Percentiles rank a stretch among this genome's conserved stretches.
Evolutionary conservation across 192 early-diverging fungal genomes (phyloP).

Genomic region (Entomortierella lignicola): DNA sequence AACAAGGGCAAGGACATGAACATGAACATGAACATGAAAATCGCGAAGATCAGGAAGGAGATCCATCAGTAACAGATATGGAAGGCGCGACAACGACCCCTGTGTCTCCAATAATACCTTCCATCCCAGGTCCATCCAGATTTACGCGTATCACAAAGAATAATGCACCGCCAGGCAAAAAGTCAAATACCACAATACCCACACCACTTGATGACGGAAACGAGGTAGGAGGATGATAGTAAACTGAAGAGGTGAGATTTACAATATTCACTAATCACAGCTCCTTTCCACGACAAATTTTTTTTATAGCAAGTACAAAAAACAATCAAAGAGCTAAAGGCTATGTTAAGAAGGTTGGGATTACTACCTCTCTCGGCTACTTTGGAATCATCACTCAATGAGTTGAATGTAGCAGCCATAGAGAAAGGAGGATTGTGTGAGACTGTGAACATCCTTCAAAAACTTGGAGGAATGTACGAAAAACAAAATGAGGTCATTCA

Average conservation of each 20-base stretch:
- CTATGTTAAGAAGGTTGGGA: slow-evolving; percentile 12
- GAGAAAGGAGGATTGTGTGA: slow-evolving; percentile 42
- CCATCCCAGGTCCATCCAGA: slow-evolving; percentile 23
- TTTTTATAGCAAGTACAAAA: slow-evolving; percentile 12
- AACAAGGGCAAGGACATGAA: background rate
- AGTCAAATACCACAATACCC: slow-evolving; percentile 20
- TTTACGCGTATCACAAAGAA: slow-evolving; percentile 41
- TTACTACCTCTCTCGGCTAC: slow-evolving; percentile 21
- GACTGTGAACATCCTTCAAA: slow-evolving; percentile 11
- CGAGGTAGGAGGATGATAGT: no score
- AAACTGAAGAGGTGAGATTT: no score
- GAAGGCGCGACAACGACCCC: background rate
- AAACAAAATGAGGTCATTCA: slow-evolving; percentile 44
- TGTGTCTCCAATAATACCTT: background rate
- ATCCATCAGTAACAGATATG: background rate
- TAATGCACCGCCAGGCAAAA: slow-evolving; percentile 21
- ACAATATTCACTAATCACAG: no score
- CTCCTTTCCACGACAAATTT: background rate
- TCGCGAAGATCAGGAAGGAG: no score
- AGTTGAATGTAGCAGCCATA: slow-evolving; percentile 1
- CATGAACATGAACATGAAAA: no score
- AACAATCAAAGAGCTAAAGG: slow-evolving; percentile 26
- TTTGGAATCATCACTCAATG: slow-evolving; percentile 18
- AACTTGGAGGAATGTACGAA: slow-evolving; percentile 36
- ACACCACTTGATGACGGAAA: slow-evolving; percentile 23